These are phyloP conservation scores for Boletus sensibilis DNA, from an alignment of 768 basidiomycete species.

Conservation along the genomic window DNA sequence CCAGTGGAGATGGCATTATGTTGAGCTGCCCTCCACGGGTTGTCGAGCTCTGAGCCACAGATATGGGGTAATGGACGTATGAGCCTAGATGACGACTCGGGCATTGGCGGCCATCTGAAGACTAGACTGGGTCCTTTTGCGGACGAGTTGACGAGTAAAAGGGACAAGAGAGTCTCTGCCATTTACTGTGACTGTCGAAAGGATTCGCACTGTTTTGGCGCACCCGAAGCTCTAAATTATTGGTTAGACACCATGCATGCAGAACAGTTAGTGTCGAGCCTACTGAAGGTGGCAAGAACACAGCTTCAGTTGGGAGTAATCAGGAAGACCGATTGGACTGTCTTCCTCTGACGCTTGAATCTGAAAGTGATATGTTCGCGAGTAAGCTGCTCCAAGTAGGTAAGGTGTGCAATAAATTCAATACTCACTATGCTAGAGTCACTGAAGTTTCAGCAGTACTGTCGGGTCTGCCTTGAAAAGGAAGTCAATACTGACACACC, in stretches of 20 bases:
- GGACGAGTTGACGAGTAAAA: conserved; percentile 82
- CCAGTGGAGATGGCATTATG: conserved; percentile 38
- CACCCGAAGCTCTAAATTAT: not conserved
- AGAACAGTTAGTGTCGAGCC: not conserved
- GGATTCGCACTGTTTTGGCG: not conserved
- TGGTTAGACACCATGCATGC: not conserved
- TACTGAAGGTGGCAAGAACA: not conserved
- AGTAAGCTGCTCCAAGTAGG: not conserved
- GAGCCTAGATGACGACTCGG: conserved; percentile 62
- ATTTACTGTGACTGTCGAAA: not conserved
- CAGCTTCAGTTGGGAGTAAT: too few relatives aligned
- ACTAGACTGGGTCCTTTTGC: conserved; percentile 77
- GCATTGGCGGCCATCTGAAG: conserved; percentile 82
- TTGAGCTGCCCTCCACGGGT: conserved; percentile 70
- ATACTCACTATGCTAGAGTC: not conserved
- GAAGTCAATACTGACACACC: not conserved
- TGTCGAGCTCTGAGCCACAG: conserved; percentile 52
- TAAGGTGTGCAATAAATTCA: not conserved
- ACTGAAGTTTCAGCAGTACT: too few relatives aligned
- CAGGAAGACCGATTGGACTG: not conserved
- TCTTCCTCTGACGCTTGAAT: not conserved
- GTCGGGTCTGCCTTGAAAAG: conserved; percentile 6
- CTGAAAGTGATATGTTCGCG: not conserved
- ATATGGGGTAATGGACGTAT: conserved; percentile 65
- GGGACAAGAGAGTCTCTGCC: conserved; percentile 74